Evolutionary conservation across 2,329 filamentous ascomycete species (phyloP).

Genomic region (Calcarisporium arbuscula): DNA sequence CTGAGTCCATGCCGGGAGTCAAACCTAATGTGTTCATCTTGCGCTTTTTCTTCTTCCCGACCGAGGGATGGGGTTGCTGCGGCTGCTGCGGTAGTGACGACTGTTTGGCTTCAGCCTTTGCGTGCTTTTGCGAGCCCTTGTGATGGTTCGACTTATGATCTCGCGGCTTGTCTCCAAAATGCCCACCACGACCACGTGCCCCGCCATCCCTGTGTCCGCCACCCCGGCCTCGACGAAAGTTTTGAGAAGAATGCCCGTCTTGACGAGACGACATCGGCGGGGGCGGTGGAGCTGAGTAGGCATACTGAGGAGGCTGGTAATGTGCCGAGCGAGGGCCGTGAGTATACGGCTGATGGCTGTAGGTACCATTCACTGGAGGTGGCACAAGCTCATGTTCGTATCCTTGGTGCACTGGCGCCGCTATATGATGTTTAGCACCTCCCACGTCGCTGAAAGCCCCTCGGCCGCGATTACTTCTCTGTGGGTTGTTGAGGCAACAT

Average conservation of each 20-base stretch:
- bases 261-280: constrained; percentile 26
- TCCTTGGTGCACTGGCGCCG: constrained; percentile 25
- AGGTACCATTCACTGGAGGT: constrained; percentile 27
- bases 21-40: constrained; percentile 67
- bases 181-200: constrained; percentile 35
- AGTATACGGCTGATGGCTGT: constrained; percentile 33
- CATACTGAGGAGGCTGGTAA: constrained; percentile 25
- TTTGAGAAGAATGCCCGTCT: constrained; percentile 28
- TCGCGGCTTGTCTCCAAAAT: constrained; percentile 38
- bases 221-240: constrained; percentile 23
- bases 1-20: constrained; percentile 58
- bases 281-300: constrained; percentile 34
- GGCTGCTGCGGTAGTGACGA: too few relatives aligned
- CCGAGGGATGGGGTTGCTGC: constrained; percentile 31
- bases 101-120: too few relatives aligned
- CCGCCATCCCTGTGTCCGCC: constrained; percentile 25
- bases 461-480: constrained; percentile 26
- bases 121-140: too few relatives aligned
- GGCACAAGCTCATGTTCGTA: constrained; percentile 26
- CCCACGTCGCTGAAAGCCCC: constrained; percentile 41
- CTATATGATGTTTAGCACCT: constrained; percentile 25
- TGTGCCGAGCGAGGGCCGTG: constrained; percentile 32
- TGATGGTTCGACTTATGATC: constrained; percentile 19
- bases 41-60: constrained; percentile 63
- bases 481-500: constrained; percentile 24